Conservation (phyloP, 139 green algal genomes). For the Micractinium conductrix region DNA sequence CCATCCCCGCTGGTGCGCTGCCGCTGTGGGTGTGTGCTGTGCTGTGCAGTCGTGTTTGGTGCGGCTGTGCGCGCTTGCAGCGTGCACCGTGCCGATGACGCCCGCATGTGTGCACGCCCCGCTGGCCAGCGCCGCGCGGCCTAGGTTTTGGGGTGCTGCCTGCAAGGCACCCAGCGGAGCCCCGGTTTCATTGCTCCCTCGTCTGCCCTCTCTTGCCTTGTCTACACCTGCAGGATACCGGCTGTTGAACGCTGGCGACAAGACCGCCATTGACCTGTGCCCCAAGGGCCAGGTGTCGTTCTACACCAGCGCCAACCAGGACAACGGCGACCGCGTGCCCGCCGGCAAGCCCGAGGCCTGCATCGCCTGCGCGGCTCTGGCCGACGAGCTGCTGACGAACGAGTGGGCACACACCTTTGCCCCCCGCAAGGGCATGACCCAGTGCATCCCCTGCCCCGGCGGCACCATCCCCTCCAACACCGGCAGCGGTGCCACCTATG, state of each 20-base stretch:
- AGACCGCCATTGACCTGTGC: neutral
- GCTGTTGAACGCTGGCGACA: no score
- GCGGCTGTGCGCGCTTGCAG: no score
- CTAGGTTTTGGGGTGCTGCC: no score
- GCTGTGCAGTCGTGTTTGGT: no score
- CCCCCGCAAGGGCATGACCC: constrained; percentile 17
- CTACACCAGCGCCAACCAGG: neutral
- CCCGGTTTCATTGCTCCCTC: no score
- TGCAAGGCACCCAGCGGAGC: no score
- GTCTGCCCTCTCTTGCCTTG: no score
- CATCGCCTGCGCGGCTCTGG: neutral
- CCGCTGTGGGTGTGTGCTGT: no score
- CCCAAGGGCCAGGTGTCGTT: neutral
- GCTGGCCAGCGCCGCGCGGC: no score
- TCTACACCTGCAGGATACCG: no score
- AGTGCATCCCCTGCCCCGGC: constrained; percentile 1
- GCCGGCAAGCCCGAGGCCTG: neutral
- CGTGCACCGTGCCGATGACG: no score
- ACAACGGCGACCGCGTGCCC: neutral
- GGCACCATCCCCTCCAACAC: neutral
- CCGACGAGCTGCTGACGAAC: neutral
- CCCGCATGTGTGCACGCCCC: no score
- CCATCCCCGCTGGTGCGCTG: constrained; percentile 17
- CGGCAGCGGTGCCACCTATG: neutral
- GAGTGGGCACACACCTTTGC: neutral